A percentile compares a stretch with the other conserved stretches of the same genome.
Evolutionary conservation across 225 moss, liverwort and hornwort species (phyloP).

Genomic region (Neckera pumila): DNA sequence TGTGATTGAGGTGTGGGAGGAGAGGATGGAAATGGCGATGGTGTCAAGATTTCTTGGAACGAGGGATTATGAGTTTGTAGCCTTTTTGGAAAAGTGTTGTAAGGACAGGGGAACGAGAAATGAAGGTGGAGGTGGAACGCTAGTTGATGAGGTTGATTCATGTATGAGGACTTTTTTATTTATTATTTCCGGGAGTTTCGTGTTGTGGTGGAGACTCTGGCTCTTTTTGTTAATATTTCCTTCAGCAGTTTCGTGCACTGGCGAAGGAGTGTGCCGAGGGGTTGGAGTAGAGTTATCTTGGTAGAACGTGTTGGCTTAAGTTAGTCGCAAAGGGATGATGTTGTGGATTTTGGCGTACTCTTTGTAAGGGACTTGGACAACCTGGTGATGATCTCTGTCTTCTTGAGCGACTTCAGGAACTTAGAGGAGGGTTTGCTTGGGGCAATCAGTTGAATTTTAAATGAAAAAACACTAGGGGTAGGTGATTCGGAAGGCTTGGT

Average conservation of each 20-base stretch:
- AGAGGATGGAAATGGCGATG: neutral
- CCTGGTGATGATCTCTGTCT: neutral
- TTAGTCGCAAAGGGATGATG: neutral
- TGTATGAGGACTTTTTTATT: neutral
- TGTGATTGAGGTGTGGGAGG: neutral
- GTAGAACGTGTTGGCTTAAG: neutral
- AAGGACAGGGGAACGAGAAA: neutral
- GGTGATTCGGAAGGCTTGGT: neutral
- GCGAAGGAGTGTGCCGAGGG: neutral
- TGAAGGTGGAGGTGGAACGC: neutral
- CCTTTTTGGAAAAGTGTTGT: neutral
- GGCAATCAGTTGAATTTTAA: neutral
- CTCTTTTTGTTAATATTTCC: neutral
- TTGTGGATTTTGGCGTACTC: neutral
- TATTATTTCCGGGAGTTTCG: neutral
- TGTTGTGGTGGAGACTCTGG: neutral
- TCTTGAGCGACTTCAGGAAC: neutral
- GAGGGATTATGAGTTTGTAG: neutral
- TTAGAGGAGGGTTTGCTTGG: neutral
- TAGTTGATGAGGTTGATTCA: neutral
- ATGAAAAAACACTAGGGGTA: neutral
- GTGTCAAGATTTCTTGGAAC: conserved; percentile 3
- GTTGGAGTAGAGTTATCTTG: neutral
- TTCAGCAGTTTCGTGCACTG: neutral
- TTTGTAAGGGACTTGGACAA: neutral